Base-by-base conservation (phyloP, 2,329 filamentous ascomycete genomes). In the Fusarium musae region DNA sequence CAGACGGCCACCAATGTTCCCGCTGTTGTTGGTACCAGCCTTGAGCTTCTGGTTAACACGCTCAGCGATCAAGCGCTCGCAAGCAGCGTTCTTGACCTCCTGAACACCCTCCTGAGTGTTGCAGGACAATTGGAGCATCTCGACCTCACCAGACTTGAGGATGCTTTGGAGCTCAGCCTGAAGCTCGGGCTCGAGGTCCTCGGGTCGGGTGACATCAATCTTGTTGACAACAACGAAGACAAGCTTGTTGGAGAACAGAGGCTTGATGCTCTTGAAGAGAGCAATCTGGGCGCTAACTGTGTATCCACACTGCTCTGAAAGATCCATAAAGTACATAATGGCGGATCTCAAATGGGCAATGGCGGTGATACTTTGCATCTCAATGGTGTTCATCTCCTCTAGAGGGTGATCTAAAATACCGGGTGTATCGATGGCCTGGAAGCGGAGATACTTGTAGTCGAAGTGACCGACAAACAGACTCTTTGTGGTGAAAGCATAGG, bases 371-470 rank as follows among this genome's bases (percentile, higher is more conserved):
- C 93, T 83, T 87, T 98, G 96, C 94, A 98, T 98, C 85, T 99
- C 96, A 80, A 99, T 99, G 7, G 96, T 98, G 85, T 98, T 97
- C 96, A 98, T 99, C 86, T 98, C 96, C 84, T 98, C 96, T 13
- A 99, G 90, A 40, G 96, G 95, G 82, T 99, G 96, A 78, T 99
- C 96, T 69, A 99, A 86, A 76, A 99, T 97, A 87, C 96, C 96
- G n/a, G 96, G 96, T 16, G 96, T 99, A 84, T 99, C 96, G 77
- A 99, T 98, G 34, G 95, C 95, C 85, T 88, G 86, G 80, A 88
- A 88, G 40, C 84, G 82, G 63, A 83, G 75, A 63, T 83, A 83
- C 85, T 97, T 97, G 87, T 97, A 97, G 84, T 97, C 95, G 81
- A 98, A 98, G 85, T 99, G 96, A 67, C 96, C 96, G 36, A 98